Percentiles rank a stretch among this genome's conserved stretches.
Evolutionary conservation across 257 asterid species (phyloP).

Genomic region (Solanum dulcamara): DNA sequence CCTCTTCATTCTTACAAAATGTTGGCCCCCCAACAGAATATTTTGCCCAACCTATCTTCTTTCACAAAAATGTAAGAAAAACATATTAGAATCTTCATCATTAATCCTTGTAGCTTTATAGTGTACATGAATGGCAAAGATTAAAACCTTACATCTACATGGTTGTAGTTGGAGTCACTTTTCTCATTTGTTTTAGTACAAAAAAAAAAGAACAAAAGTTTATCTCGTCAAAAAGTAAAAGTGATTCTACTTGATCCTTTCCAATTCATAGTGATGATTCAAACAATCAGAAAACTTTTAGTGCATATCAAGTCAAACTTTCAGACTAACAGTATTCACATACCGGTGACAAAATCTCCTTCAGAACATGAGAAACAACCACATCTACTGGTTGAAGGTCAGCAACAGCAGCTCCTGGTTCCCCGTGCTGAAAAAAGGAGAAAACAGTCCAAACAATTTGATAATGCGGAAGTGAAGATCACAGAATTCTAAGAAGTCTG

Average conservation of each 20-base stretch:
- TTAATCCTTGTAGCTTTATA: neutral
- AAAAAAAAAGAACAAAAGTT: neutral
- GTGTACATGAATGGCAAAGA: neutral
- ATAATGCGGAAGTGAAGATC: neutral
- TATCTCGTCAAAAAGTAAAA: neutral
- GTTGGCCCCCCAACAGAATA: neutral
- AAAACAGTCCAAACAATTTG: neutral
- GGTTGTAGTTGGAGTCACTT: neutral
- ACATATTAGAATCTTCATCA: neutral
- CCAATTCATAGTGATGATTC: neutral
- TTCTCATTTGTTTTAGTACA: neutral
- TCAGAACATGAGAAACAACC: constrained; percentile 82
- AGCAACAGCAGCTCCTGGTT: constrained; percentile 98
- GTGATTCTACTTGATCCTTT: neutral
- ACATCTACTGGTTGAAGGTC: constrained; percentile 82
- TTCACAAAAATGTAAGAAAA: neutral
- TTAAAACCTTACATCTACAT: neutral
- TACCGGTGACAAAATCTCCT: constrained; percentile 79
- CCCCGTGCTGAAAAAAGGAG: constrained; percentile 71
- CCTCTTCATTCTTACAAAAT: neutral
- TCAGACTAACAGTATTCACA: constrained; percentile 4
- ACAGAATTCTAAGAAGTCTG: neutral
- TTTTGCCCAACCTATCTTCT: neutral
- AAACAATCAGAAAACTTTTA: neutral
- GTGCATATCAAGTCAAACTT: neutral